Conservation (phyloP, 768 basidiomycete genomes). For the Obba rivulosa region DNA sequence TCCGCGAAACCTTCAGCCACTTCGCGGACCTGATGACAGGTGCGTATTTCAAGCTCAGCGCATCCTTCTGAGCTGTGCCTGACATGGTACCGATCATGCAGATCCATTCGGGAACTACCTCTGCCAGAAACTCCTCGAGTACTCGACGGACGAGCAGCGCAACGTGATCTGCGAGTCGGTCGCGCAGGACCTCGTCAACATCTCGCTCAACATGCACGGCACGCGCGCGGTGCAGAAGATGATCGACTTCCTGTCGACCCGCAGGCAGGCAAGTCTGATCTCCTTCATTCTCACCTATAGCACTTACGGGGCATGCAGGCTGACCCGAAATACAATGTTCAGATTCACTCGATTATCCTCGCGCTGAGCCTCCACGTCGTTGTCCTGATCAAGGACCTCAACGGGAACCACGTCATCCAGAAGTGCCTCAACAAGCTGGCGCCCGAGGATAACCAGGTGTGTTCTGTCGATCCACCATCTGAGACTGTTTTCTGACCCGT, state of each 20-base stretch:
- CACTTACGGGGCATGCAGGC: slow-evolving; percentile 60
- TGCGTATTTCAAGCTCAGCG: slow-evolving; percentile 27
- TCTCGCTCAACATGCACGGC: slow-evolving; percentile 99
- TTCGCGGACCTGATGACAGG: slow-evolving; percentile 99
- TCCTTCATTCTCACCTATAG: slow-evolving; percentile 31
- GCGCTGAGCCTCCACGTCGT: slow-evolving; percentile 97
- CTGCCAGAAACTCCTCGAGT: slow-evolving; percentile 96
- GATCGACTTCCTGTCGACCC: slow-evolving; percentile 97
- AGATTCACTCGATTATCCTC: slow-evolving; percentile 96
- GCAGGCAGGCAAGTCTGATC: slow-evolving; percentile 72
- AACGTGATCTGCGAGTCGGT: slow-evolving; percentile 97
- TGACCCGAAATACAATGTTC: slow-evolving; percentile 77
- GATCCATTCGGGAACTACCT: slow-evolving; percentile 99
- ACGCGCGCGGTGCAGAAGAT: slow-evolving; percentile 99
- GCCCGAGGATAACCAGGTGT: slow-evolving; percentile 96
- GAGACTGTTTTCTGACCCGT: neutral
- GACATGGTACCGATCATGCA: slow-evolving; percentile 22
- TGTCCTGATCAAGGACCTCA: slow-evolving; percentile 97
- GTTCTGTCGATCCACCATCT: slow-evolving; percentile 1
- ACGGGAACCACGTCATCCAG: slow-evolving; percentile 97
- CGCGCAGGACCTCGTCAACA: slow-evolving; percentile 94
- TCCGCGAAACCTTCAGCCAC: slow-evolving; percentile 95
- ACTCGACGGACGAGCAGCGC: slow-evolving; percentile 94
- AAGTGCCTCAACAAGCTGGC: slow-evolving; percentile 98
- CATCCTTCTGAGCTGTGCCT: neutral